Base-by-base conservation (phyloP, 208 protist species). In the Polymyxa betae region DNA sequence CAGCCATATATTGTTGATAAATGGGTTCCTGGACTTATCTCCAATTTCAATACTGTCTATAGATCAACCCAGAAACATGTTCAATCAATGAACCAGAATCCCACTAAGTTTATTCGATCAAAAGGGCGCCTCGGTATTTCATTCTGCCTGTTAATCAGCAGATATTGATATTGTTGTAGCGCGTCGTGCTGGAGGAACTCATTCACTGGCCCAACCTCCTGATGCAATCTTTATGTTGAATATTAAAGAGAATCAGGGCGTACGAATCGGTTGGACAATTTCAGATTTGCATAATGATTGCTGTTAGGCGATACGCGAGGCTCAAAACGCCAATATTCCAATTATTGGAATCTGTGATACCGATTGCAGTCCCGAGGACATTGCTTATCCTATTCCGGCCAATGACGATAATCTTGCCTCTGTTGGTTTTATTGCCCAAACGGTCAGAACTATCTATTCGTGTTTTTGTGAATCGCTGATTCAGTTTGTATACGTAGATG, bases 11-110 rank as follows among this genome's bases (percentile, higher is more conserved):
- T 82, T 35, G 72, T 82, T 5, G 72, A 82, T 35, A 82, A 82
- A n/a, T 82, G 72, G 72, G 72, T 82, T 35, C 72, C 72, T 40
- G 72, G 72, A 35, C 72, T 82, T n/a, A 82, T 82, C 72, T 45
- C 72, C 35, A 82, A 82, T 43, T 82, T 82, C 40, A 43, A 82
- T n/a, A 43, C 10, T 43, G 72, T 82, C 35, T 82, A 38, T n/a
- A 5, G 35, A 43, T 5, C 72, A 20, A 82, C 72, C 16, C 72
- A 82, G n/a, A 35, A 5, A 5, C 72, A 82, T 43, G 35, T 82
- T 43, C 16, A 82, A 43, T 20, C 72, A 5, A 35, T 82, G 72
- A 82, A 82, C 40, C 16, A 82, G 72, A 82, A 82, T 43, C 72
- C 72, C 5, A 60, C 12, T 24, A 60, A 82, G 35, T 43, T 43